Percentiles rank a stretch among this genome's conserved stretches.
Conservation (phyloP, 805 yeast genomes). For the Candida ascalaphidarum region DNA sequence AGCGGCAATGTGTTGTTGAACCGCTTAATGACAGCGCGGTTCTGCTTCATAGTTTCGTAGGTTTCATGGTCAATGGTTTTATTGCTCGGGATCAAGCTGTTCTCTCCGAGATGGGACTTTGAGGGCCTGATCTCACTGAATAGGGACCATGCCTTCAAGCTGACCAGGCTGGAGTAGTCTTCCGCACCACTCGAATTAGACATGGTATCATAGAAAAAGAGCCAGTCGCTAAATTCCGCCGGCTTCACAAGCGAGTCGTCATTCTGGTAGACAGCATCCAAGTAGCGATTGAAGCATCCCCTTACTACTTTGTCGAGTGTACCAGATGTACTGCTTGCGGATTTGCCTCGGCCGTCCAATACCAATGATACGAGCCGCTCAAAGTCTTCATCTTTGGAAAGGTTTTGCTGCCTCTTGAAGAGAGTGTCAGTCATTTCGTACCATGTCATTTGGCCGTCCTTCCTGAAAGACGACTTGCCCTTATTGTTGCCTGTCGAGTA, state of each 20-base stretch:
- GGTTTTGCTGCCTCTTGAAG: conserved; percentile 44
- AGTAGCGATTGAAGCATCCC: conserved; percentile 66
- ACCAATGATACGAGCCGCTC: conserved; percentile 37
- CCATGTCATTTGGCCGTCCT: conserved; percentile 65
- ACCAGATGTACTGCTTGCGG: conserved; percentile 22
- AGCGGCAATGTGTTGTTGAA: conserved; percentile 21
- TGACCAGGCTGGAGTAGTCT: conserved; percentile 47
- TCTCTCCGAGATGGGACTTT: conserved; percentile 3
- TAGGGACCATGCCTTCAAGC: conserved; percentile 52
- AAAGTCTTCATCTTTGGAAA: conserved; percentile 40
- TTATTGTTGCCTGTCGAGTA: conserved; percentile 1
- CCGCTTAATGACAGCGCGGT: conserved; percentile 21
- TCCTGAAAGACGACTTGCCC: conserved; percentile 19
- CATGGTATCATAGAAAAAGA: conserved; percentile 60
- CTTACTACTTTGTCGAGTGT: conserved; percentile 56
- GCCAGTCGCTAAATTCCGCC: conserved; percentile 62
- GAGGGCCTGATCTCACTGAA: conserved; percentile 52
- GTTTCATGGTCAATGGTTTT: conserved; percentile 28
- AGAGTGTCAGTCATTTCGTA: conserved; percentile 51
- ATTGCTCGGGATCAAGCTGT: conserved; percentile 21
- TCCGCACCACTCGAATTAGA: conserved; percentile 16
- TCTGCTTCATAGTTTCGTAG: conserved; percentile 26
- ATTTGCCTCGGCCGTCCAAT: conserved; percentile 28
- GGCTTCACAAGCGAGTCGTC: conserved; percentile 61
- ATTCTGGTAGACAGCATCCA: conserved; percentile 47